phyloP scores from a whole-genome alignment of 306 rosid genomes.

The Cercis canadensis region DNA sequence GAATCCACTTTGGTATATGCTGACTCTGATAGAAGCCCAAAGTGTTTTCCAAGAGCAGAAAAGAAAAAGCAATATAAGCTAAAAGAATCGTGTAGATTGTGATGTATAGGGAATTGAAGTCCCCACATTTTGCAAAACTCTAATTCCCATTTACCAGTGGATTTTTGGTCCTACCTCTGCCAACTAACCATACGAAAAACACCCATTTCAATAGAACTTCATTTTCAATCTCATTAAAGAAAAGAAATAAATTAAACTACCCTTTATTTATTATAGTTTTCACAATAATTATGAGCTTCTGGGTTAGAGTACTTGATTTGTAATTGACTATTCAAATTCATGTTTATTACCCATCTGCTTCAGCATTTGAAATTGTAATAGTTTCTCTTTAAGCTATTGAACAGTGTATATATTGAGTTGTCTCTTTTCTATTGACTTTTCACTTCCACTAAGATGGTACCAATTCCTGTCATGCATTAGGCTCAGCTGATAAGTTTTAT shows the following conservation, averaged over 20 bases:
- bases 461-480: constrained; percentile 8
- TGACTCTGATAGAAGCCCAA: neutral
- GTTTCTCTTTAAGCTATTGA: neutral
- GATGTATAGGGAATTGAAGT: neutral
- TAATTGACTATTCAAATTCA: no score
- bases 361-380: neutral
- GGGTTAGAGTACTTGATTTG: no score
- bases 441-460: constrained; percentile 28
- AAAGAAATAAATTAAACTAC: no score
- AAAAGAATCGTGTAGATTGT: neutral
- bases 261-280: no score
- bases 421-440: constrained; percentile 17
- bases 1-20: neutral
- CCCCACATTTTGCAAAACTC: neutral
- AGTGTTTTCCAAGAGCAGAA: neutral
- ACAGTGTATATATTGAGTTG: constrained; percentile 11
- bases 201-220: no score
- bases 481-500: constrained; percentile 24
- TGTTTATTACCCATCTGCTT: no score
- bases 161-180: no score
- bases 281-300: no score
- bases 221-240: no score
- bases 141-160: neutral
- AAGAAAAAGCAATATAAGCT: neutral
- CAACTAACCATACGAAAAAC: no score